Conservation (phyloP, 768 basidiomycete genomes). For the Gautieria morchelliformis region DNA sequence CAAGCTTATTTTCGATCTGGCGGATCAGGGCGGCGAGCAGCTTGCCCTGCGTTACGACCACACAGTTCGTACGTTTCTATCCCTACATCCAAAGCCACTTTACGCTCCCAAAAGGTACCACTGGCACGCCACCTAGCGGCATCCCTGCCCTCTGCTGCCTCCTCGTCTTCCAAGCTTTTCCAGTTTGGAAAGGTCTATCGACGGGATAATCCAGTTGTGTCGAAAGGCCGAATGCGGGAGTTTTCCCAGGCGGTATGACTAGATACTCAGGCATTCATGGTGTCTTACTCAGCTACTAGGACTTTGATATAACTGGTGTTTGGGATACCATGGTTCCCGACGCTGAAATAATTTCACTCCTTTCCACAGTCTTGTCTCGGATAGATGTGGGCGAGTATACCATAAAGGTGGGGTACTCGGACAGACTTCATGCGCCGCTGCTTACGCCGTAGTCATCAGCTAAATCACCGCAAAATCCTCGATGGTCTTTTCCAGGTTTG, state of each 20-base stretch:
- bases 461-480: constrained; percentile 94
- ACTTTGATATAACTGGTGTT: no score
- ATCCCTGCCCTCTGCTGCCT: constrained; percentile 74
- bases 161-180: constrained; percentile 93
- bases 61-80: no score
- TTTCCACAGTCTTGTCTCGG: constrained; percentile 68
- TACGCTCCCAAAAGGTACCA: constrained; percentile 48
- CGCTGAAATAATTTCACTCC: constrained; percentile 75
- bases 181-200: constrained; percentile 98
- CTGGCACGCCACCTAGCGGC: constrained; percentile 84
- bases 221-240: constrained; percentile 99
- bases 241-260: constrained; percentile 86
- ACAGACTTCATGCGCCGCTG: no score
- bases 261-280: neutral
- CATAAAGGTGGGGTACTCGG: constrained; percentile 51
- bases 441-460: constrained; percentile 32
- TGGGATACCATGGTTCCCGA: constrained; percentile 86
- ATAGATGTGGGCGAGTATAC: constrained; percentile 95
- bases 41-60: constrained; percentile 44
- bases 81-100: no score
- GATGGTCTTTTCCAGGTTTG: constrained; percentile 97
- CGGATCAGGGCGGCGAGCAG: no score
- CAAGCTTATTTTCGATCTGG: constrained; percentile 95
- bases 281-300: neutral
- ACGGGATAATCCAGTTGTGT: constrained; percentile 87